Evolutionary conservation across 139 green algal species (phyloP).

Genomic region (Coelastrella sp.): DNA sequence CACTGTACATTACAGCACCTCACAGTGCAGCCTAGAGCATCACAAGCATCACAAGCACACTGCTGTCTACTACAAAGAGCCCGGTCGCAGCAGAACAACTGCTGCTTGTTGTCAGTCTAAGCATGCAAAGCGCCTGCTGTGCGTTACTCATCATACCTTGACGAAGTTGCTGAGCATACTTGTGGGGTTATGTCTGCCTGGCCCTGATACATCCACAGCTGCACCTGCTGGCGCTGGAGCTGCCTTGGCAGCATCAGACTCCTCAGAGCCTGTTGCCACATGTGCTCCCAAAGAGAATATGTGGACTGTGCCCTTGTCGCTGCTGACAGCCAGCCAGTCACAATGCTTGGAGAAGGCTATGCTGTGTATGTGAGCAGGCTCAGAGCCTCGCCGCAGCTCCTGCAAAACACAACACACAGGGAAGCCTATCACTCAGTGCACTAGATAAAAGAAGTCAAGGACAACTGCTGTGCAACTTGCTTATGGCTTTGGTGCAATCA

Average conservation of each 20-base stretch:
- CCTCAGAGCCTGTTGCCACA: slow-evolving; percentile 53
- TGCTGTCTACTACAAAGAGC: not conserved
- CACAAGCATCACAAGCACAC: not conserved
- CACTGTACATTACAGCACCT: no score
- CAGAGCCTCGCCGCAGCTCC: slow-evolving; percentile 91
- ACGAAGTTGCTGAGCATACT: slow-evolving; percentile 40
- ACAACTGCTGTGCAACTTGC: no score
- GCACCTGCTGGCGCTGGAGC: slow-evolving; percentile 10
- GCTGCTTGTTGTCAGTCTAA: no score
- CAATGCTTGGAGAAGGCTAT: slow-evolving; percentile 83
- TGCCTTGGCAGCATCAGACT: slow-evolving; percentile 30
- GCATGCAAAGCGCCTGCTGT: no score
- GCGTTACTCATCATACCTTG: slow-evolving; percentile 6
- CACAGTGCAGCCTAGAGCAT: no score
- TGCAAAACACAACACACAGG: slow-evolving; percentile 47
- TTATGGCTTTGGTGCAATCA: no score
- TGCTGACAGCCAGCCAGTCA: slow-evolving; percentile 89
- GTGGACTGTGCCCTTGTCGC: slow-evolving; percentile 95
- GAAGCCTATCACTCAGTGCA: not conserved
- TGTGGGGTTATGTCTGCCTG: slow-evolving; percentile 42
- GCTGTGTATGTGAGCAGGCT: slow-evolving; percentile 89
- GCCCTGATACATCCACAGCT: not conserved
- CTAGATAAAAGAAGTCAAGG: no score
- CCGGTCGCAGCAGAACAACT: no score
- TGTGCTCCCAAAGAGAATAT: slow-evolving; percentile 80